A percentile compares a stretch with the other conserved stretches of the same genome.
Evolutionary conservation across 2,329 filamentous ascomycete species (phyloP).

Genomic region (Nemania serpens): DNA sequence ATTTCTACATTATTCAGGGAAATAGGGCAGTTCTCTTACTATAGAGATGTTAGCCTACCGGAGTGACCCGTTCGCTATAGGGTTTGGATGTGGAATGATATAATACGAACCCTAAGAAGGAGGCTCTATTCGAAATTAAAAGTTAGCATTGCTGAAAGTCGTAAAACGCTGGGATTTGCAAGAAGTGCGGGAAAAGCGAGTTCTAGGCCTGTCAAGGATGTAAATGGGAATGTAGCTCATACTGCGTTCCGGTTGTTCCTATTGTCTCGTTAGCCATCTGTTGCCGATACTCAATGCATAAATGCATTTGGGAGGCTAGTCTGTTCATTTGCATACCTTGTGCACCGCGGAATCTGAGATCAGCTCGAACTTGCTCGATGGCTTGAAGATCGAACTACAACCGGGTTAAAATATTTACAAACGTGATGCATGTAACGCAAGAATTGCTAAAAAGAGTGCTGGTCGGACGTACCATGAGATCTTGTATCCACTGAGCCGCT

Average conservation of each 20-base stretch:
- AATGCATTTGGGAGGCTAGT: neutral
- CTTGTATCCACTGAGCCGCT: slow-evolving; percentile 70
- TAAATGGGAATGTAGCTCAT: slow-evolving; percentile 1
- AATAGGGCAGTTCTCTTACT: no score
- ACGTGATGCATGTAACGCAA: no score
- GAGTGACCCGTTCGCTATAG: no score
- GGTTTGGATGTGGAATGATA: neutral
- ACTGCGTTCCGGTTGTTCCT: slow-evolving; percentile 29
- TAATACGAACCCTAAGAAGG: slow-evolving; percentile 21
- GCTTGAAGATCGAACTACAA: slow-evolving; percentile 75
- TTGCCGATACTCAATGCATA: neutral
- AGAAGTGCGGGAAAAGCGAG: no score
- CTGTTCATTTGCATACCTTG: slow-evolving; percentile 31
- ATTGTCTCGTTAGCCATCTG: slow-evolving; percentile 26
- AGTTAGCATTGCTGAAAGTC: neutral
- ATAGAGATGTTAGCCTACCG: no score
- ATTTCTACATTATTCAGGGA: no score
- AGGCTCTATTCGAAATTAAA: slow-evolving; percentile 11
- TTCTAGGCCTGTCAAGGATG: no score
- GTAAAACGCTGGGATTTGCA: neutral
- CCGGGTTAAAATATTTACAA: no score
- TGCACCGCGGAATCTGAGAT: slow-evolving; percentile 69
- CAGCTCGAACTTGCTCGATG: slow-evolving; percentile 69
- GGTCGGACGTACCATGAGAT: slow-evolving; percentile 41
- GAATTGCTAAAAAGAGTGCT: neutral